These are phyloP conservation scores for Fraxinus angustifolia DNA, from an alignment of 305 asterid genomes.

Conservation along the genomic window DNA sequence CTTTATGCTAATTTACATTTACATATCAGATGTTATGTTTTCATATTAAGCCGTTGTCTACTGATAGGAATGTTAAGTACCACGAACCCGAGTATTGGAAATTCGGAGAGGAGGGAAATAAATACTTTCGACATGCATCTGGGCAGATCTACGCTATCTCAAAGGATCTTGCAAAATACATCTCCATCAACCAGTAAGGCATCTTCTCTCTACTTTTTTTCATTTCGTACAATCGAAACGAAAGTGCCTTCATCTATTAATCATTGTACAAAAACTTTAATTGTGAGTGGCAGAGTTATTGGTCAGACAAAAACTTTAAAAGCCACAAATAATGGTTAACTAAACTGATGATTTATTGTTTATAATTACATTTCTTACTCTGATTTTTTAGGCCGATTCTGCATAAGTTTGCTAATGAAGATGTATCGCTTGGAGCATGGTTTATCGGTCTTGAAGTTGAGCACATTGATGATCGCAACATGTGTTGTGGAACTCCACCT, in stretches of 20 bases:
- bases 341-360: background rate
- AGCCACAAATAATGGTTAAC: background rate
- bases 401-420: slow-evolving; percentile 49
- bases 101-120: slow-evolving; percentile 25
- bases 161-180: slow-evolving; percentile 37
- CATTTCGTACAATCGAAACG: background rate
- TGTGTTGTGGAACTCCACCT: slow-evolving; percentile 47
- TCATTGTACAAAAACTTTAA: background rate
- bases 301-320: background rate
- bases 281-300: background rate
- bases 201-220: background rate
- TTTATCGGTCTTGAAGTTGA: slow-evolving; percentile 45
- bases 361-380: background rate
- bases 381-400: slow-evolving; percentile 33
- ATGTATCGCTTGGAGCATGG: slow-evolving; percentile 49
- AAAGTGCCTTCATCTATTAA: background rate
- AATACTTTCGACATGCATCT: slow-evolving; percentile 24
- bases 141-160: slow-evolving; percentile 51
- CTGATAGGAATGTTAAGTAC: slow-evolving; percentile 22
- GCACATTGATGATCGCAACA: slow-evolving; percentile 38
- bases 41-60: background rate
- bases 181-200: slow-evolving; percentile 39
- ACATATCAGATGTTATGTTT: background rate
- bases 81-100: slow-evolving; percentile 53
- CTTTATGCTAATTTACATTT: background rate